Evolutionary conservation across 2,329 filamentous ascomycete genomes (phyloP), one percentile per base, ranked within the genome.

Genomic region (Elsinoe necatrix): DNA sequence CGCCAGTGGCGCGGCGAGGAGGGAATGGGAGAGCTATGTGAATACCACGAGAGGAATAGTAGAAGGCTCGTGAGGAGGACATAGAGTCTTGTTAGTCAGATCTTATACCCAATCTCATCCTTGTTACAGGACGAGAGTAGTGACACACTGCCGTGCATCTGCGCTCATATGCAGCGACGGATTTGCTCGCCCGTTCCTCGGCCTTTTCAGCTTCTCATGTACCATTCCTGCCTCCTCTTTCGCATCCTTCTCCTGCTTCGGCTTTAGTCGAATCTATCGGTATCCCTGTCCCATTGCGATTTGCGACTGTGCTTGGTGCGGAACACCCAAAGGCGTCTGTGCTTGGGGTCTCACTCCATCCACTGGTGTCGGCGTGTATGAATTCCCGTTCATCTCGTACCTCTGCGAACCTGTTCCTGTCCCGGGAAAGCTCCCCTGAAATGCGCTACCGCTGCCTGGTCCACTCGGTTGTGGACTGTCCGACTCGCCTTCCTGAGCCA

Each of bases 1-100:
- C 48, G 81, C 84, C 71, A 95, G 89, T 69, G 90, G 92, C 47
- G 83, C 85, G 68, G 89, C 92, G n/a, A 84, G 88, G 77, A 84
- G 77, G 68, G 84, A 90, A 72, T 92, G 93, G 83, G 77, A 84
- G 57, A 77, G 78, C 20, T 97, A 96, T 73, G 90, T 95, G 35
- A 81, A 92, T 59, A 82, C 88, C 31, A 95, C 88, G 8, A 90
- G 92, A 34, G 54, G 54, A 11, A 47, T 61, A 18, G 57, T 25
- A 14, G 54, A 41, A 18, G 18, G 25, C 20, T 35, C 23, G 31
- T 52, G 16, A 34, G 31, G 21, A 18, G 23, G 41, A 18, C 16
- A 25, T 12, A 20, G 25, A n/a, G 12, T 12, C 25, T 23, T 23
- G 41, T 9, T 23, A 45, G 5, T 23, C 8, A n/a, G 20, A 25